Conservation (phyloP, 768 basidiomycete genomes). For the Porpolomopsis calyptriformis region DNA sequence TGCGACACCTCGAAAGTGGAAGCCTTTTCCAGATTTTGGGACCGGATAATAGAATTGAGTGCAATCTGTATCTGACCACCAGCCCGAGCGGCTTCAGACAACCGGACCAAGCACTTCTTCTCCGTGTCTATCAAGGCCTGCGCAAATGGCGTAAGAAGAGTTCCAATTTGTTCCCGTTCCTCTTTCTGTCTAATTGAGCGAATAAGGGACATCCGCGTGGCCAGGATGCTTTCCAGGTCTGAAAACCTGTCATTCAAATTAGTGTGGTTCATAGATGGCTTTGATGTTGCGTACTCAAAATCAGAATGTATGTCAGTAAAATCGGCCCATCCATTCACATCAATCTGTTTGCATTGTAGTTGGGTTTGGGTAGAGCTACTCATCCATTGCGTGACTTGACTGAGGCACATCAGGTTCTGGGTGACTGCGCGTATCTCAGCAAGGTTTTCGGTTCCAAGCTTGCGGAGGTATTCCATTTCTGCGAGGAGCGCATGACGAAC, state of each 20-base stretch:
- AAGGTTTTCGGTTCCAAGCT: slow-evolving; percentile 69
- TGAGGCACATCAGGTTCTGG: slow-evolving; percentile 69
- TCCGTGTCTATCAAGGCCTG: slow-evolving; percentile 47
- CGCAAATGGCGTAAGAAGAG: slow-evolving; percentile 44
- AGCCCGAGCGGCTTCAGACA: slow-evolving; percentile 63
- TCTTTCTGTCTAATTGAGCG: slow-evolving; percentile 61
- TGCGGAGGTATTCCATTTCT: slow-evolving; percentile 56
- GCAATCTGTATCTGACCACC: slow-evolving; percentile 69
- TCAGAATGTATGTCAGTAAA: slow-evolving; percentile 39
- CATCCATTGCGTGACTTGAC: slow-evolving; percentile 65
- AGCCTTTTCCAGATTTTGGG: slow-evolving; percentile 46
- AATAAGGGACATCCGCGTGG: slow-evolving; percentile 74
- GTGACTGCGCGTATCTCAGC: slow-evolving; percentile 59
- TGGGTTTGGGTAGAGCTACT: slow-evolving; percentile 22
- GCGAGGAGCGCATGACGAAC: slow-evolving; percentile 41
- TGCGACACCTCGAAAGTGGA: slow-evolving; percentile 46
- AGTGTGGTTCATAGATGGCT: neutral
- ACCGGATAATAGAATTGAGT: slow-evolving; percentile 72
- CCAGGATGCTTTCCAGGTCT: slow-evolving; percentile 65
- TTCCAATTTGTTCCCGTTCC: slow-evolving; percentile 68
- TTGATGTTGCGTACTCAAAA: slow-evolving; percentile 50
- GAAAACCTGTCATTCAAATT: slow-evolving; percentile 43
- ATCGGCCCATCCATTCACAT: slow-evolving; percentile 27
- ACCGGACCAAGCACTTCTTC: slow-evolving; percentile 53
- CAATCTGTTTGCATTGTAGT: slow-evolving; percentile 23